Base-by-base conservation (phyloP, 2,329 filamentous ascomycete species). In the Aciculosporium take region DNA sequence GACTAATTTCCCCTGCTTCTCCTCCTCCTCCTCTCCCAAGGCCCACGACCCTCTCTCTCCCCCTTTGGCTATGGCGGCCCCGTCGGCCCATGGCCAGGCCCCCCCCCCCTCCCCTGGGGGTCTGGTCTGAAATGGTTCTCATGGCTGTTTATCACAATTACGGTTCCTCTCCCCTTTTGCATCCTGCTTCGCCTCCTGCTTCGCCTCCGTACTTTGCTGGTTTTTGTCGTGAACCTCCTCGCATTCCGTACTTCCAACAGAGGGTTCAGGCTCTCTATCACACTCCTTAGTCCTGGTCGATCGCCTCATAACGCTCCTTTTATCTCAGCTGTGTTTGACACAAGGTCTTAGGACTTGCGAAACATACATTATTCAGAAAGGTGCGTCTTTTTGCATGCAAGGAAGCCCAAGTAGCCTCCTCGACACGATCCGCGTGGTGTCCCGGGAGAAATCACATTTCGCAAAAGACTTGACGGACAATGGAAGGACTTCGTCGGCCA, bases 241-340 rank as follows among this genome's bases (percentile, higher is more conserved):
- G 51, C 50, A 54, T 55, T 56, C 51, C 51, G 53, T 59, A 55
- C 63, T 60, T 63, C 66, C 67, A 72, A 72, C 67, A 64, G 69
- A 71, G 69, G 65, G 67, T 61, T 50, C 51, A 48, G 53, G 49
- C 68, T 71, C 69, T 72, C 69, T 66, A 65, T 53, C 65, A 74
- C 71, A 61, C 67, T 74, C 71, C 51, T 74, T 68, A 48, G 40
- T 42, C 48, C 48, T 51, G 47, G 47, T 47, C 37, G n/a, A 42
- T 48, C 43, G 46, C 46, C 50, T 50, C 44, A 50, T 43, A 43
- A 57, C 58, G 40, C 51, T 59, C 56, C 46, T 53, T 40, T 59
- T 51, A 12, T 41, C 45, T 48, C 49, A 47, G 47, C 47, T 53
- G 53, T 47, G 39, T 46, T 56, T 49, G 48, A 46, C 50, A 46